These are phyloP conservation scores for Rhodamnia argentea DNA, from an alignment of 345 rosid genomes.

Conservation along the genomic window DNA sequence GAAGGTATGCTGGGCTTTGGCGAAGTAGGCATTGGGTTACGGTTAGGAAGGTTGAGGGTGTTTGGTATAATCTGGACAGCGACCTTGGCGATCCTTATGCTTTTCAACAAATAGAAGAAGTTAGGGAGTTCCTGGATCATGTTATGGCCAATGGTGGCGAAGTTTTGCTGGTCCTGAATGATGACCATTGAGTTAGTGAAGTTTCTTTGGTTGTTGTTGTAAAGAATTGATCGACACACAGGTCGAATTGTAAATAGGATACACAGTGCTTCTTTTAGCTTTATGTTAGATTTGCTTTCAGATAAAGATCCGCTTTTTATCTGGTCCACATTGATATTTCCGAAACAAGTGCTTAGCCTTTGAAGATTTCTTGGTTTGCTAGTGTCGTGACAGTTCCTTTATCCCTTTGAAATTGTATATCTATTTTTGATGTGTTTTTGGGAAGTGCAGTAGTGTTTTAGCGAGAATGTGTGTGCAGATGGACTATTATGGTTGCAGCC, in stretches of 20 bases:
- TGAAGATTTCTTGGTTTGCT: background rate
- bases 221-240: background rate
- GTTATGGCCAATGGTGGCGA: slow-evolving; percentile 44
- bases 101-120: slow-evolving; percentile 34
- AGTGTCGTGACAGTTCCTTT: background rate
- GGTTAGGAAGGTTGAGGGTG: slow-evolving; percentile 55
- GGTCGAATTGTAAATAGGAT: background rate
- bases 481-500: background rate
- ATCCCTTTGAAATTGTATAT: background rate
- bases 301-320: background rate
- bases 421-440: background rate
- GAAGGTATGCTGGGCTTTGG: slow-evolving; percentile 71
- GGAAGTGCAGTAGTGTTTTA: background rate
- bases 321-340: background rate
- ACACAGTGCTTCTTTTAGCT: background rate
- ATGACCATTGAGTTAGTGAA: slow-evolving; percentile 9
- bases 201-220: background rate
- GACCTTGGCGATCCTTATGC: slow-evolving; percentile 42
- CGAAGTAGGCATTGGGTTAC: slow-evolving; percentile 84
- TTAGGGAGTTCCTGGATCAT: slow-evolving; percentile 48
- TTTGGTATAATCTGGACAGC: slow-evolving; percentile 90
- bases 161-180: slow-evolving; percentile 59
- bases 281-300: background rate
- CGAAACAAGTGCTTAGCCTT: background rate
- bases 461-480: background rate